These are phyloP conservation scores for Colletotrichum paranaense DNA, from an alignment of 2,329 filamentous ascomycete species.

Conservation along the genomic window DNA sequence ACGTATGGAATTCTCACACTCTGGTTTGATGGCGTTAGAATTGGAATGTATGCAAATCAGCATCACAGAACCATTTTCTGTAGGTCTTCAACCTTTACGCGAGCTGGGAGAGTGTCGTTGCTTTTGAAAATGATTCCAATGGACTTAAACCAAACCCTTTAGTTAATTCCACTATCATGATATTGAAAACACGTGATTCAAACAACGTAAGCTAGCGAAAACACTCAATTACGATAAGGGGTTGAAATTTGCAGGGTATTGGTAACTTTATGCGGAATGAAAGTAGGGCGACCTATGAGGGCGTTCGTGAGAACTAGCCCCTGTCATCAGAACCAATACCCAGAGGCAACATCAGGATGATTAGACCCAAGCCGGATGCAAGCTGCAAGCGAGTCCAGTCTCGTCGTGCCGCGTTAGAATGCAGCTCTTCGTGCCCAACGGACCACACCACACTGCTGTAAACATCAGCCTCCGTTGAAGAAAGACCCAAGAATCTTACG, in stretches of 20 bases:
- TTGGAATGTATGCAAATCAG: too few species aligned
- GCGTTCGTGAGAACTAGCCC: neutral
- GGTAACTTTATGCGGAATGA: neutral
- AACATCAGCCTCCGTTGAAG: conserved; percentile 8
- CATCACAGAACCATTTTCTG: too few species aligned
- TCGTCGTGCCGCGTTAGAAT: neutral
- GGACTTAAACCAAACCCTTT: too few species aligned
- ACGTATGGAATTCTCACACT: too few species aligned
- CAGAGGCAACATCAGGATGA: neutral
- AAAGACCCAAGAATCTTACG: neutral
- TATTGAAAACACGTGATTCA: too few species aligned
- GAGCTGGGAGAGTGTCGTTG: too few species aligned
- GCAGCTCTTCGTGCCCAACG: neutral
- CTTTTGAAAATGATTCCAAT: too few species aligned
- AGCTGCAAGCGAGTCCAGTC: neutral
- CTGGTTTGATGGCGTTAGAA: too few species aligned
- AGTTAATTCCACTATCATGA: too few species aligned
- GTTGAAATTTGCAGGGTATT: neutral
- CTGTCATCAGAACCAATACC: neutral
- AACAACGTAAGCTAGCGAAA: too few species aligned
- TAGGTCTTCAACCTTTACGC: too few species aligned
- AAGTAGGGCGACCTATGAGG: conserved; percentile 14
- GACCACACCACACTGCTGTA: neutral
- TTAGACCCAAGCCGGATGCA: neutral
- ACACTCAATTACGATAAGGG: neutral